phyloP scores from a whole-genome alignment of 2,329 filamentous ascomycete species.

The Zelopaecilomyces penicillatus region DNA sequence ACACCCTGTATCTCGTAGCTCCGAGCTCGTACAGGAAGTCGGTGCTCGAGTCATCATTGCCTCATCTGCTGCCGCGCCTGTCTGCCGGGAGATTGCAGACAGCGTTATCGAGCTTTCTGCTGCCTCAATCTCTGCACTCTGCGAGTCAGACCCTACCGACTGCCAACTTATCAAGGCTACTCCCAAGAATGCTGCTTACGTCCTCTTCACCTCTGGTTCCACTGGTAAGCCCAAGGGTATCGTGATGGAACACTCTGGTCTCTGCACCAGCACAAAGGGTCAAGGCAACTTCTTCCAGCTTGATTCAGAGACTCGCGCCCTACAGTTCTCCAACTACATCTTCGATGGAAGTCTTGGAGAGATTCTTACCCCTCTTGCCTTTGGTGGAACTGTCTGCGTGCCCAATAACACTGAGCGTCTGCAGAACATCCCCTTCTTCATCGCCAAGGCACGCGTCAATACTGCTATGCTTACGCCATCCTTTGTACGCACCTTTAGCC shows the following conservation, averaged over 20 bases:
- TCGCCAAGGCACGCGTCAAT: neutral
- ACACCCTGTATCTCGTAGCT: conserved; percentile 1
- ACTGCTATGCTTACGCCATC: neutral
- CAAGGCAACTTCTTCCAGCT: neutral
- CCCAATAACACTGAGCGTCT: neutral
- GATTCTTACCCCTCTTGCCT: neutral
- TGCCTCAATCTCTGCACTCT: too few species aligned
- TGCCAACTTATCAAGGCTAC: neutral
- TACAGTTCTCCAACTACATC: neutral
- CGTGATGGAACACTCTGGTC: neutral
- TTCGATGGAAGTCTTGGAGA: neutral
- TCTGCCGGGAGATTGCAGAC: conserved; percentile 1
- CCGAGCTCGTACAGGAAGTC: conserved; percentile 7
- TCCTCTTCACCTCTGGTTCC: neutral
- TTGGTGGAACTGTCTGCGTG: conserved; percentile 1
- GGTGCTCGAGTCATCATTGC: conserved; percentile 8
- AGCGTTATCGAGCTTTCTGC: neutral
- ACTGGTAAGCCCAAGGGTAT: neutral
- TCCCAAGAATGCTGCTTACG: neutral
- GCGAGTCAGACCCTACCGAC: too few species aligned
- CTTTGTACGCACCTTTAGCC: neutral
- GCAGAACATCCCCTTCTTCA: neutral
- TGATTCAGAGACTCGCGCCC: neutral
- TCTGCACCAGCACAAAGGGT: too few species aligned
- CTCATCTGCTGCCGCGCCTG: neutral